Evolutionary conservation across 352 stramenopile species (phyloP).

Genomic region (Phytophthora tentaculata): DNA sequence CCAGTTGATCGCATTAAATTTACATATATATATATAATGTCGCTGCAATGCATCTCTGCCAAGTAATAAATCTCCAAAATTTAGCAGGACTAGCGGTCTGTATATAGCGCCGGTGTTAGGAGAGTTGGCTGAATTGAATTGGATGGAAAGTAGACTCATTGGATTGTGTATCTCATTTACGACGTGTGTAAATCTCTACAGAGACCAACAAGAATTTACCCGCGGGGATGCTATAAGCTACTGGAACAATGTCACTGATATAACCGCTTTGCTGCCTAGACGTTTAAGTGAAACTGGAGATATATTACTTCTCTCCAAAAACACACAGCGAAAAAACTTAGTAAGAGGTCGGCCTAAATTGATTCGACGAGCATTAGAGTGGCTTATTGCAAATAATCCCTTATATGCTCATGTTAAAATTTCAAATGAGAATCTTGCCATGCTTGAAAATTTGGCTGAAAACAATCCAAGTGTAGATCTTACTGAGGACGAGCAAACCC

Average conservation of each 20-base stretch:
- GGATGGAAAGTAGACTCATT: slow-evolving; percentile 13
- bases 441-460: not conserved
- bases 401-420: slow-evolving; percentile 12
- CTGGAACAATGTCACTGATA: slow-evolving; percentile 6
- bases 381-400: slow-evolving; percentile 14
- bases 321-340: not conserved
- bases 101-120: not conserved
- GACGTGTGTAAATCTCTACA: slow-evolving; percentile 8
- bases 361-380: slow-evolving; percentile 9
- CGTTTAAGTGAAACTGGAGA: not conserved
- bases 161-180: slow-evolving; percentile 12
- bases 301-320: not conserved
- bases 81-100: slow-evolving; percentile 17
- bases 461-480: no score
- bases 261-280: not conserved
- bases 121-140: slow-evolving; percentile 13
- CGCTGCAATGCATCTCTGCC: slow-evolving; percentile 7
- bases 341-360: slow-evolving; percentile 1
- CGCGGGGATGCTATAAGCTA: slow-evolving; percentile 22
- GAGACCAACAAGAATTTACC: no score
- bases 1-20: not conserved
- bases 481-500: no score
- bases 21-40: slow-evolving; percentile 5
- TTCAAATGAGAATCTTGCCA: slow-evolving; percentile 9
- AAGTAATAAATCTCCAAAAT: slow-evolving; percentile 5